Conservation (phyloP, 1,284 basidiomycete genomes). For the Cryptococcus jaspeensis region DNA sequence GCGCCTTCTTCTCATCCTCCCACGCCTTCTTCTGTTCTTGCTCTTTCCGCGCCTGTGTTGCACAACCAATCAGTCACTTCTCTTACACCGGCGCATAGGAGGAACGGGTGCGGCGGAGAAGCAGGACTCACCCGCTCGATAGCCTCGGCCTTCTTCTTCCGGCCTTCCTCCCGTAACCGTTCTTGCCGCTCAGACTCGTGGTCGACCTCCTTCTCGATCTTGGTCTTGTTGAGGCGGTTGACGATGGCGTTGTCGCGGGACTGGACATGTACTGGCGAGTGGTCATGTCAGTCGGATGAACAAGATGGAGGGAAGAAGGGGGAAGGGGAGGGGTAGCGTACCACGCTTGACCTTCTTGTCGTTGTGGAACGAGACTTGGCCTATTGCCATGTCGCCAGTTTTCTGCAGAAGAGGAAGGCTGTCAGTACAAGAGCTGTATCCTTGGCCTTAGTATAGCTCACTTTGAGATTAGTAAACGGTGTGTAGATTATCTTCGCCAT, state of each 20-base stretch:
- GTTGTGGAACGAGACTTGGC: constrained; percentile 89
- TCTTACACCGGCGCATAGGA: not conserved
- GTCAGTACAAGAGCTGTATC: not conserved
- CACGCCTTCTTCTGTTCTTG: constrained; percentile 46
- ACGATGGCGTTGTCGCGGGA: constrained; percentile 86
- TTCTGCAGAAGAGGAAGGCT: constrained; percentile 59
- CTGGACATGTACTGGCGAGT: constrained; percentile 64
- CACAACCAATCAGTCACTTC: not conserved
- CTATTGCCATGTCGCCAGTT: constrained; percentile 94
- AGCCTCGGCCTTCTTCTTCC: constrained; percentile 65
- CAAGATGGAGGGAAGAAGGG: not conserved
- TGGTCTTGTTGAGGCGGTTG: constrained; percentile 94
- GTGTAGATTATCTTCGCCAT: constrained; percentile 75
- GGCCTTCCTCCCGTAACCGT: constrained; percentile 72
- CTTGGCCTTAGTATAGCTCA: constrained; percentile 37
- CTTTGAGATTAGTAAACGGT: constrained; percentile 84
- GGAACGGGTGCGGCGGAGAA: not conserved
- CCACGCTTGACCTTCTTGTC: constrained; percentile 83
- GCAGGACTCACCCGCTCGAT: constrained; percentile 50
- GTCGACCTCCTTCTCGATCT: constrained; percentile 77
- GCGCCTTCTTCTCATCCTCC: constrained; percentile 48
- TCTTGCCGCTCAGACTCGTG: constrained; percentile 86
- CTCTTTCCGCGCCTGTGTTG: constrained; percentile 20
- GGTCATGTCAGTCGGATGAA: not conserved
- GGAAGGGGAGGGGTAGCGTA: constrained; percentile 40